Evolutionary conservation across 2,329 filamentous ascomycete species (phyloP), one percentile per base, ranked within the genome.

Genomic region (Calonectria pauciramosa): DNA sequence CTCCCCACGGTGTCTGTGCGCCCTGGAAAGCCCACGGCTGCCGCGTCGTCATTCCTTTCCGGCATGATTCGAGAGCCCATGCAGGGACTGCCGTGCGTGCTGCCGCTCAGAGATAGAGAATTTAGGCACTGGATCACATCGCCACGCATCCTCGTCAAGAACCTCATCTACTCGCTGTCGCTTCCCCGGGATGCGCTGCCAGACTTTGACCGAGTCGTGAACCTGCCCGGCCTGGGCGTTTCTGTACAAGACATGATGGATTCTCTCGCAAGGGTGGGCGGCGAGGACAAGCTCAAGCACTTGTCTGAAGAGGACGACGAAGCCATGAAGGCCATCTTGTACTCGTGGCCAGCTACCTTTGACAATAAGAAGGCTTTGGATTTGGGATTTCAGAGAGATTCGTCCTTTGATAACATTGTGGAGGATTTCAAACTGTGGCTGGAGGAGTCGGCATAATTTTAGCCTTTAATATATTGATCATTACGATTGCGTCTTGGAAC

Each of bases 1-100:
- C 88, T 93, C 20, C 91, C 91, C 0, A 92, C 90, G 0, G 88
- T 93, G 23, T 89, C 89, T 0, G 90, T 93, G 3, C 86, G 91
- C 10, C 89, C 90, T 0, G 91, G 91, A 2, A 87, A 86, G 38
- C 91, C 91, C 0, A 90, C 90, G 5, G 89, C 88, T 0, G 91
- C 91, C 0, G 91, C 91, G 3, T 90, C 88, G 8, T 89, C 88
- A 0, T 93, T 92, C 79, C 86, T 91, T 4, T 90, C 86, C 6
- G 91, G 91, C 3, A 92, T 93, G 80, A 89, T 93, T 67, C 86
- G 91, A 16, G 91, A 93, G 44, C 85, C 88, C 14, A 83, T 88
- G 60, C 66, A 75, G n/a, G 89, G 89, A 10, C 80, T 86, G 47
- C 82, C 86, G 56, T 88, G 85, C 47, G 78, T 87, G 0, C 84